Evolutionary conservation across 306 rosid species (phyloP).

Genomic region (Lotus japonicus): DNA sequence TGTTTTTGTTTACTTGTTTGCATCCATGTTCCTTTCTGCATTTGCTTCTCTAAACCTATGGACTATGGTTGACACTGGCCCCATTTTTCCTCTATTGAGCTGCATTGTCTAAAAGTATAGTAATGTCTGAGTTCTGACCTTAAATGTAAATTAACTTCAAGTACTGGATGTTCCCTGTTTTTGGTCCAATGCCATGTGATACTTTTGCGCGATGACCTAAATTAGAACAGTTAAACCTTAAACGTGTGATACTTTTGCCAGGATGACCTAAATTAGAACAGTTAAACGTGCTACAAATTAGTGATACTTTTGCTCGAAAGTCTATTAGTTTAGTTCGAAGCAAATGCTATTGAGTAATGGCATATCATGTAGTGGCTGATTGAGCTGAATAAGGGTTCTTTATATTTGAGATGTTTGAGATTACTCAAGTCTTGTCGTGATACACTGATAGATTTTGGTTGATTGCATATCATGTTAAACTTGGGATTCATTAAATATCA

Average conservation of each 20-base stretch:
- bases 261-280: not conserved
- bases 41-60: not conserved
- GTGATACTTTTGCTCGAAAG: not conserved
- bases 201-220: too few species aligned
- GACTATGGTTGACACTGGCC: not conserved
- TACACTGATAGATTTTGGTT: not conserved
- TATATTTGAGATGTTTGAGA: not conserved
- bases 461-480: not conserved
- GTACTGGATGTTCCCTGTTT: not conserved
- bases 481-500: not conserved
- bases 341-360: not conserved
- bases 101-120: not conserved
- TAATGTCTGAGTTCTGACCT: not conserved
- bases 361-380: slow-evolving; percentile 1
- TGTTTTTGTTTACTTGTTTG: not conserved
- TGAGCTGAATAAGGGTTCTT: not conserved
- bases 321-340: not conserved
- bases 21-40: not conserved
- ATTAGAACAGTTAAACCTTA: not conserved
- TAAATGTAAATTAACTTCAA: not conserved
- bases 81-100: not conserved
- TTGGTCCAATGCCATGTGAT: not conserved
- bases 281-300: not conserved
- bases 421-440: not conserved
- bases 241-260: not conserved